These are phyloP conservation scores for Paraphaeosphaeria minitans DNA, from an alignment of 2,329 filamentous ascomycete genomes.

Conservation along the genomic window DNA sequence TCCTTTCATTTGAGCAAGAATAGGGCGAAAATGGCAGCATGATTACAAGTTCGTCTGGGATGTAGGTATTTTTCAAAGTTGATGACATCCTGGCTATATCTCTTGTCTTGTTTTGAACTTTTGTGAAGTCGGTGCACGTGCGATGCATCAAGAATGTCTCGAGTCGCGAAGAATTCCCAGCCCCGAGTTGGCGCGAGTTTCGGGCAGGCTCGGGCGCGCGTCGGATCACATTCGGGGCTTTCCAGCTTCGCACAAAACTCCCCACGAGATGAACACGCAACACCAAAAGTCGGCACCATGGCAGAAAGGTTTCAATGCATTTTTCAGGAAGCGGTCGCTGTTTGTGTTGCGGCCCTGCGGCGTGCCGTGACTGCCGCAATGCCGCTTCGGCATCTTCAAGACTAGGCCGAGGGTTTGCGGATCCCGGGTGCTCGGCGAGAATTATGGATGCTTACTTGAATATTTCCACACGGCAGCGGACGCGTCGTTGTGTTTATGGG, in stretches of 20 bases:
- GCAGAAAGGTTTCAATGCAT: not conserved
- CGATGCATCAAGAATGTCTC: not conserved
- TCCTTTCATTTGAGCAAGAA: constrained; percentile 24
- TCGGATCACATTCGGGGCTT: constrained; percentile 5
- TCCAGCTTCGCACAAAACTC: not conserved
- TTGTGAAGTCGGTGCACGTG: not conserved
- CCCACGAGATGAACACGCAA: not conserved
- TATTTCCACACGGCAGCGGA: not conserved
- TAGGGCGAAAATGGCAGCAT: constrained; percentile 22
- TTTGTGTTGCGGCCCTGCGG: constrained; percentile 5
- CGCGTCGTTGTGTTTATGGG: not conserved
- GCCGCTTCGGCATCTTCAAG: constrained; percentile 16
- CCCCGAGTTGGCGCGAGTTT: constrained; percentile 10
- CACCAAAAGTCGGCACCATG: not conserved
- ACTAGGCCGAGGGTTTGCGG: constrained; percentile 3
- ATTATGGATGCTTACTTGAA: not conserved
- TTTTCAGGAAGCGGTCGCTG: not conserved
- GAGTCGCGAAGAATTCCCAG: not conserved
- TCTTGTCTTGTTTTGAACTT: not conserved
- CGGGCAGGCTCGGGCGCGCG: constrained; percentile 18
- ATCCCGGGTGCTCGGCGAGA: not conserved
- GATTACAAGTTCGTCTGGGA: constrained; percentile 20
- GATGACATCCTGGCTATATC: constrained; percentile 19
- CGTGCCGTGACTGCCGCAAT: constrained; percentile 4
- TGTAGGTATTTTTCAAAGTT: constrained; percentile 29